Base-by-base conservation (phyloP, 208 protist genomes). In the Cochliopodium minus region DNA sequence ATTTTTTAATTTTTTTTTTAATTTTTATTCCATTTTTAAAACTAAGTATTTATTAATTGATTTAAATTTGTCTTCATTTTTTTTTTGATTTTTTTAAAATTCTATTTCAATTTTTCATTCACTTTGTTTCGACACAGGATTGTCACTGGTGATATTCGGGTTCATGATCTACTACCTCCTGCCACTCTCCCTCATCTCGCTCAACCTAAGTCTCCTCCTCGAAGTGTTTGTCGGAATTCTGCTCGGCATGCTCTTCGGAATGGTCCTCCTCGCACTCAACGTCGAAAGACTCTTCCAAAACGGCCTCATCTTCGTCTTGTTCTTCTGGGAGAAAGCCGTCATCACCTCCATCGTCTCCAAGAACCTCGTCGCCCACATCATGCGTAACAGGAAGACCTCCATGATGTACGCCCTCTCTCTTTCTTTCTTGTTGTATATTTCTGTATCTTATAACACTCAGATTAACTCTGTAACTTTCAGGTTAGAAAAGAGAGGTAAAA, bases 201-300 rank as follows among this genome's bases (percentile, higher is more conserved):
- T 82, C 54, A 83, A 94, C 54, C 58, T 93, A 1, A 46, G 40
- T 20, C 59, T 92, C 1, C 61, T 95, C 32, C 76, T 93, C 23
- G 83, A 85, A 67, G 85, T 95, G 59, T 93, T 94, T 70, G 87
- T 95, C 47, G 66, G 62, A 23, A 51, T 93, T 4, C 59, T 95
- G 4, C 55, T 92, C 46, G 71, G 67, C n/a, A 78, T 92, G 69
- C 59, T 94, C 4, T 64, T 78, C 9, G 88, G 88, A 10, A 52
- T 92, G 2, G 71, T 86, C 7, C 30, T 92, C 15, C 64, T 95
- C 0, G 39, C 76, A 0, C 32, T 91, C 1, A 95, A 94, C 67
- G 65, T 94, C 22, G 82, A 94, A 64, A 62, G 70, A 6, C 29
- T 82, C 13, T 26, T 87, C 4, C 73, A 86, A 46, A 66, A 58